These are phyloP conservation scores for Miscanthus lutarioriparius DNA, from an alignment of 176 grass and related monocot genomes.

Conservation along the genomic window DNA sequence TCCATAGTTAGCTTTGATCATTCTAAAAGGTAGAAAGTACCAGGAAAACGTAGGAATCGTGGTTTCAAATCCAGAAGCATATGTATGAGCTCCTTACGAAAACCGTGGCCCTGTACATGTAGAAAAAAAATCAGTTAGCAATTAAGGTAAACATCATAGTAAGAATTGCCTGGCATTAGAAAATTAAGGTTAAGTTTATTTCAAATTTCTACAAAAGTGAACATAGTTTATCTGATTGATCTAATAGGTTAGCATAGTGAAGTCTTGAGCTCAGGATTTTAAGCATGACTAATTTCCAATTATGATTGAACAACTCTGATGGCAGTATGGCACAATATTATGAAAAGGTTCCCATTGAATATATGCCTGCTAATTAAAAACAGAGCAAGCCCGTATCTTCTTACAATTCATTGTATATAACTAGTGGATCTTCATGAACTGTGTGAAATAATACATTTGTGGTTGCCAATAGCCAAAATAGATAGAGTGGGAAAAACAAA, in stretches of 20 bases:
- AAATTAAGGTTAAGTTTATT: not conserved
- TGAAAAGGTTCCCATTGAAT: not conserved
- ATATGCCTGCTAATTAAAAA: too few relatives aligned
- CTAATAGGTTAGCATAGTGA: not conserved
- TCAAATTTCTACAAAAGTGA: not conserved
- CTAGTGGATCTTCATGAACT: too few relatives aligned
- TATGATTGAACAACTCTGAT: too few relatives aligned
- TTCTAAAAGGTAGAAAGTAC: constrained; percentile 37
- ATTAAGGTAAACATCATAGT: not conserved
- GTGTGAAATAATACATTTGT: too few relatives aligned
- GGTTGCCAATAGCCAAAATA: too few relatives aligned
- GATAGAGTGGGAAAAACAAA: too few relatives aligned
- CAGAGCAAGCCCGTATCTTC: too few relatives aligned
- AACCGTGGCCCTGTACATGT: constrained; percentile 65
- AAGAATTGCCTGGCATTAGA: not conserved
- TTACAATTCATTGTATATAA: too few relatives aligned
- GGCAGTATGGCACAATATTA: not conserved
- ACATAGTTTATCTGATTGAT: not conserved
- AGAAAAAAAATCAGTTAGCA: not conserved
- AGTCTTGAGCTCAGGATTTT: not conserved
- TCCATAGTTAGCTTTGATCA: constrained; percentile 16
- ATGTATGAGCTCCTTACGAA: constrained; percentile 63
- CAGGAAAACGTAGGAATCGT: constrained; percentile 77
- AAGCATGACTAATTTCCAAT: not conserved
- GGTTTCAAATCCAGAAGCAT: constrained; percentile 87